Percentiles rank a stretch among this genome's conserved stretches.
These are phyloP conservation scores for Lentinula lateritia DNA, from an alignment of 768 basidiomycete species.

Conservation along the genomic window DNA sequence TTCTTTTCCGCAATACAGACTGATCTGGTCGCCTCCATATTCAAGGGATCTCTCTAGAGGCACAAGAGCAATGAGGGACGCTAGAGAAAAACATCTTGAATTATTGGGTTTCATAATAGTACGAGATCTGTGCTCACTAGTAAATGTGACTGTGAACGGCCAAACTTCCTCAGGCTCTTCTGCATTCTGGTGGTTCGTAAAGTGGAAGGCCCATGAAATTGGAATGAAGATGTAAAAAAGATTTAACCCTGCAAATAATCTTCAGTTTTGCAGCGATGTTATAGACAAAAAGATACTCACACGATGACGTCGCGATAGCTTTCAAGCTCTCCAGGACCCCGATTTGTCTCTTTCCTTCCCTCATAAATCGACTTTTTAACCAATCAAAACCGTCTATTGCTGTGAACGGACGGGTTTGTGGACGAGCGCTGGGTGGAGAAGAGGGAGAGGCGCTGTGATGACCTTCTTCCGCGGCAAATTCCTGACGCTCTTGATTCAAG, in stretches of 20 bases:
- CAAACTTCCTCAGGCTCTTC: conserved; percentile 18
- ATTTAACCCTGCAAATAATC: conserved; percentile 43
- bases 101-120: not conserved
- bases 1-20: conserved; percentile 53
- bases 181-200: conserved; percentile 13
- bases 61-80: conserved; percentile 60
- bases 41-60: conserved; percentile 64
- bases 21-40: conserved; percentile 34
- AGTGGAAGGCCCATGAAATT: conserved; percentile 59
- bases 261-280: not conserved
- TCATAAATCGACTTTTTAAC: not conserved
- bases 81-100: conserved; percentile 23
- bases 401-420: not conserved
- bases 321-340: conserved; percentile 38
- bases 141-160: conserved; percentile 33
- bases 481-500: not conserved
- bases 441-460: not conserved
- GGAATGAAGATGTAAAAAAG: conserved; percentile 54
- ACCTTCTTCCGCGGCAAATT: not conserved
- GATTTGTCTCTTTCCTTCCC: conserved; percentile 37
- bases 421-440: not conserved
- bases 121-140: conserved; percentile 21
- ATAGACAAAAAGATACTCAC: not conserved
- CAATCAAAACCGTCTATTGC: not conserved
- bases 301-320: conserved; percentile 41